Evolutionary conservation across 139 green algal species (phyloP), one percentile per base, ranked within the genome.

Genomic region (Trebouxia sp.): DNA sequence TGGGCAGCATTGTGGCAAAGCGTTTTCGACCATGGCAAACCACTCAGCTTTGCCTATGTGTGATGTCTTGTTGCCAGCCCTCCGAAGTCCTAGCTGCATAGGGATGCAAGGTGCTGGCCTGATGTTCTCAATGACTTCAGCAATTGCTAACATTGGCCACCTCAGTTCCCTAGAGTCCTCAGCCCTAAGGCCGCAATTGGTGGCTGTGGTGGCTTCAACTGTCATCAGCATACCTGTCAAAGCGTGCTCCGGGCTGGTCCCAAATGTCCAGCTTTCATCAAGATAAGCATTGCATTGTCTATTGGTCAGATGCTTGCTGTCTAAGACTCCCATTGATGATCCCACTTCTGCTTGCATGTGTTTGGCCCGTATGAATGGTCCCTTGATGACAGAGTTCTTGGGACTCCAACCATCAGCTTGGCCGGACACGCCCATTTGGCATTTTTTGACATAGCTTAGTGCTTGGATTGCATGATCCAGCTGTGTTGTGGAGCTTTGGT

Each of bases 371-470:
- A 75, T 48, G 38, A 75, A 51, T 45, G 65, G 38, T 75, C 65
- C 65, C 65, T 75, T 75, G 65, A 75, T 45, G 65, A 75, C 39
- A 75, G 65, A 75, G 35, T 75, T 48, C 38, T 75, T 75, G 35
- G 17, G 38, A 50, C 20, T 51, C 35, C 65, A 75, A 48, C 65
- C 65, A 45, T 75, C 65, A 45, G 37, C 39, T 48, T 75, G 65
- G 65, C 65, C 65, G 20, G 65, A 48, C 65, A 75, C 65, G 65
- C 65, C 65, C 39, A 48, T 48, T 48, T 75, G 65, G 65, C 65
- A 75, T 75, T 75, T 75, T 75, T 75, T 75, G 65, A 75, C 65
- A 48, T 32, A 75, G 35, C 65, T 75, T n/a, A 75, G 65, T 32
- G 65, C 65, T 48, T 75, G 65, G 38, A 75, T 45, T 48, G 65